Evolutionary conservation across 1,284 basidiomycete species (phyloP).

Genomic region (Pseudozyma tsukubaensis): DNA sequence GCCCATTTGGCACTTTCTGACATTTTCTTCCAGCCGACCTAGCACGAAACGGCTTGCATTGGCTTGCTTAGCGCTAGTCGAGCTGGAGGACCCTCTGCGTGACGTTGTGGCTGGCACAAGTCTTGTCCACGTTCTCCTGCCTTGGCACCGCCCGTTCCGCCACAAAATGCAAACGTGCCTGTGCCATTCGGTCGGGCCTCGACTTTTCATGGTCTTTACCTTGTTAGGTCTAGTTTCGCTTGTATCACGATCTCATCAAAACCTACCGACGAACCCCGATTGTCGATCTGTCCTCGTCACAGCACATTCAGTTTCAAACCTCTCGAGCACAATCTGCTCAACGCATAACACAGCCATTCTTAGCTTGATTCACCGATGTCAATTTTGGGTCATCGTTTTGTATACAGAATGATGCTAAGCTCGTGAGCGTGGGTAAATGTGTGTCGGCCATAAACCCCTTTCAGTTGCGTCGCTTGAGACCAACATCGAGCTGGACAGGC

Average conservation of each 20-base stretch:
- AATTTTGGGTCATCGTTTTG: no score
- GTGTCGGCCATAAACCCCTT: no score
- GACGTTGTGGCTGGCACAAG: constrained; percentile 15
- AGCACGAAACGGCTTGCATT: constrained; percentile 22
- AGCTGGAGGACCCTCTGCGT: constrained; percentile 25
- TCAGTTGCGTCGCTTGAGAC: constrained; percentile 48
- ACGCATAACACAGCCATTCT: no score
- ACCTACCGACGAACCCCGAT: no score
- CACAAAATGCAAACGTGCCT: constrained; percentile 4
- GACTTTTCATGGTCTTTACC: no score
- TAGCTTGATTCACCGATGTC: no score
- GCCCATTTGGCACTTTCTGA: constrained; percentile 5
- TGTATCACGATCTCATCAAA: no score
- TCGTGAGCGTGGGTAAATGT: no score
- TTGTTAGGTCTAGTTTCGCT: background rate
- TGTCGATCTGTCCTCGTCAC: no score
- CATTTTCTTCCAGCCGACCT: constrained; percentile 35
- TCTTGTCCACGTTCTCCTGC: constrained; percentile 29
- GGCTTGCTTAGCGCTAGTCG: constrained; percentile 23
- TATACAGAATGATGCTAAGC: background rate
- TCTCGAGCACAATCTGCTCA: no score
- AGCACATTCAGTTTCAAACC: no score
- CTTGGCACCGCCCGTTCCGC: background rate
- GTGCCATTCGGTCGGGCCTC: background rate
- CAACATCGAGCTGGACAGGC: constrained; percentile 47